Evolutionary conservation across 257 asterid species (phyloP).

Genomic region (Prunella vulgaris): DNA sequence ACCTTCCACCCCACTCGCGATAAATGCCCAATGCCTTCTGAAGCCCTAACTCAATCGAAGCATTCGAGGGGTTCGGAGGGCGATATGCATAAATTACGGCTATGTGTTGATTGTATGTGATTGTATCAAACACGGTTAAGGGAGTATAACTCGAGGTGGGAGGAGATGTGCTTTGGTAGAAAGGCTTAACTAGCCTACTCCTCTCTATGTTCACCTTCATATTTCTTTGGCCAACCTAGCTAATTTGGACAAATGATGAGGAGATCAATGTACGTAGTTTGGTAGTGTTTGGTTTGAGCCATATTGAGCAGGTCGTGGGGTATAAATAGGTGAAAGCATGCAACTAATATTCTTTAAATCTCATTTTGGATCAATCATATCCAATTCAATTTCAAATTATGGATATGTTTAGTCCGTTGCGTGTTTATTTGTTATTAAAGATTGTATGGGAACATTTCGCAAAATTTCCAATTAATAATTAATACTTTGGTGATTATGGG

Average conservation of each 20-base stretch:
- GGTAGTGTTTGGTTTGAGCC: not conserved
- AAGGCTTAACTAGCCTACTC: not conserved
- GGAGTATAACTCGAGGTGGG: slow-evolving; percentile 24
- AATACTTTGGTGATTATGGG: not conserved
- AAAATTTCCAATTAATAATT: too few species aligned
- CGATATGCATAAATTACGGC: slow-evolving; percentile 71
- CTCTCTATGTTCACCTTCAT: not conserved
- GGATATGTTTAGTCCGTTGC: not conserved
- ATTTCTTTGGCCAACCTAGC: not conserved
- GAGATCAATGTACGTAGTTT: not conserved
- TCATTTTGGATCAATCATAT: not conserved
- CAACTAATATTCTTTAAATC: not conserved
- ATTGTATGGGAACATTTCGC: too few species aligned
- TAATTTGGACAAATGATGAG: not conserved
- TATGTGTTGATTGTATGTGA: slow-evolving; percentile 54
- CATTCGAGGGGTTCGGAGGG: slow-evolving; percentile 59
- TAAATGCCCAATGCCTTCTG: slow-evolving; percentile 47
- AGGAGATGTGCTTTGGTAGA: slow-evolving; percentile 18
- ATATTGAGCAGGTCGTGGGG: not conserved
- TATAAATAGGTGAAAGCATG: not conserved
- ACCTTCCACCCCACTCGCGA: slow-evolving; percentile 72
- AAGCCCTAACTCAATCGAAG: slow-evolving; percentile 45
- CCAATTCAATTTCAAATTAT: not conserved
- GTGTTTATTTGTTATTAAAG: too few species aligned
- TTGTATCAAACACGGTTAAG: slow-evolving; percentile 58